Conservation (phyloP, 768 basidiomycete species). For the Rhodosporidiobolus sp. region DNA sequence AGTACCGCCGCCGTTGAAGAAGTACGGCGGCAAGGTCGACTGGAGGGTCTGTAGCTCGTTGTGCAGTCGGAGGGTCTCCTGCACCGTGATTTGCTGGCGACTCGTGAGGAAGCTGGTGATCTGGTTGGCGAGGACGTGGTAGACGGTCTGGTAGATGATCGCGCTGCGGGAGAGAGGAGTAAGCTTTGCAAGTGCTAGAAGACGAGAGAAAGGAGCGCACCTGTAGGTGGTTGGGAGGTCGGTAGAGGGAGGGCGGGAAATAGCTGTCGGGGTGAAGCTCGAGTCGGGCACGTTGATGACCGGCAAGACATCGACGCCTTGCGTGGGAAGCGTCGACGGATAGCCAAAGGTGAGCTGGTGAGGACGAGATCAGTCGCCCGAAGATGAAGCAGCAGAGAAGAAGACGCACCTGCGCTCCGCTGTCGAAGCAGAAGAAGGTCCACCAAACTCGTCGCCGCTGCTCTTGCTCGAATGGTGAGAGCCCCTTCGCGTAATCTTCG, state of each 20-base stretch:
- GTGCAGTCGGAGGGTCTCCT: background rate
- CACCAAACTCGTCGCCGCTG: constrained; percentile 1
- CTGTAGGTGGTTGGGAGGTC: background rate
- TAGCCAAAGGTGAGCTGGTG: constrained; percentile 2
- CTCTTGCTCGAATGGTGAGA: background rate
- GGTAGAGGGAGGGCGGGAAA: background rate
- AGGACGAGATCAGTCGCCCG: no score
- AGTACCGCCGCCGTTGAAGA: background rate
- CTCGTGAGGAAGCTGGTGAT: background rate
- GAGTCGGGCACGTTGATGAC: background rate
- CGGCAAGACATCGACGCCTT: constrained; percentile 5
- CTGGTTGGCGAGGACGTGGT: background rate
- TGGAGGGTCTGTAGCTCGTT: background rate
- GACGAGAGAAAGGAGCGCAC: background rate
- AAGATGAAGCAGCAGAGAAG: no score
- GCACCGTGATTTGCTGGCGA: background rate
- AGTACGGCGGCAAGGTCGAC: background rate
- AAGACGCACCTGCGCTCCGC: background rate
- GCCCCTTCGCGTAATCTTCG: background rate
- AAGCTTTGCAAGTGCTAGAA: background rate
- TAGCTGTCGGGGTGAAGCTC: background rate
- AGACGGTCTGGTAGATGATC: background rate
- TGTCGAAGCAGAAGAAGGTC: background rate
- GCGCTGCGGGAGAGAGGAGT: background rate
- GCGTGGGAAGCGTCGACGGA: background rate